Base-by-base conservation (phyloP, 306 rosid species). In the Morella rubra region DNA sequence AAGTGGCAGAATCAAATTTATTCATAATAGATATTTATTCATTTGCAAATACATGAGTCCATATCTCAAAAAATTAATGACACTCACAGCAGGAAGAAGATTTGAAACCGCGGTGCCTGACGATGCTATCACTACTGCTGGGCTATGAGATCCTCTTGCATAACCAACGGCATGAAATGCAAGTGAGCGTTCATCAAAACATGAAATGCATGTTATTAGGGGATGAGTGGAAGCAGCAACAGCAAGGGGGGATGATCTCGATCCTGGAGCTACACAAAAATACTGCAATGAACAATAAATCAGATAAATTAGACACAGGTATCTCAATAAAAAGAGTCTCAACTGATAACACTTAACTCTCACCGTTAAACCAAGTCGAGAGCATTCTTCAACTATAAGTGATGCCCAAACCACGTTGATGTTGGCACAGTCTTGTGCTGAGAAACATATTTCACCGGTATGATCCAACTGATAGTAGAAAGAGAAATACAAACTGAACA, bases 81-180 rank as follows among this genome's bases (percentile, higher is more conserved):
- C 80, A 91, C 98, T 89, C 82, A 94, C 98, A 73, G 98, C 98
- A 22, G 98, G 98, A 82, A 89, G 87, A 82, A 94, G 97, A 85
- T 94, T 94, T 71, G 98, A 94, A 87, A 89, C 97, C 45, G 98
- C 98, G 75, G 98, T 92, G 81, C 98, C 98, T 16, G 98, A 94
- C 75, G 98, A 89, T 27, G 98, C 90, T 85, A 94, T 88, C 81
- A 94, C 86, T 51, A 92, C 96, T 16, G 98, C 98, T 56, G 98
- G 97, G 68, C 80, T 84, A 83, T 79, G 90, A 84, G 92, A 95
- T 79, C 98, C 98, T 88, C 90, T 90, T 80, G 92, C 96, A 83
- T 89, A 95, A 70, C 98, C 98, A 85, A 95, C 88, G 44, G 98
- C 98, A 80, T 95, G 98, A 89, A 90, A 95, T 58, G 97, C 93